Conservation (phyloP, 2,329 filamentous ascomycete species). For the Fusarium sp. region DNA sequence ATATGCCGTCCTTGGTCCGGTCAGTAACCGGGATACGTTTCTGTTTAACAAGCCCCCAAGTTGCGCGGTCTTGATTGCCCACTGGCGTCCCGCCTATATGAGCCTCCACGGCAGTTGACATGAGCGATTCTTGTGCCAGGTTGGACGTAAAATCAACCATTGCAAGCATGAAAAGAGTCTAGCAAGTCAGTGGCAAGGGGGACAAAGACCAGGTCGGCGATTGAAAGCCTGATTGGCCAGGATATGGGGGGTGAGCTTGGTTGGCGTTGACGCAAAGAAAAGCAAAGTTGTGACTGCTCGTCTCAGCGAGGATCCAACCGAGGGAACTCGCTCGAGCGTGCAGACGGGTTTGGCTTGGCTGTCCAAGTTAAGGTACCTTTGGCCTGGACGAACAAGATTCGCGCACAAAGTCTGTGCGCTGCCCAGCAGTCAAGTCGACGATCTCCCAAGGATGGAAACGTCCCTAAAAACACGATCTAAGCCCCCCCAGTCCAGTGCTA, state of each 20-base stretch:
- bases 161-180: conserved; percentile 15
- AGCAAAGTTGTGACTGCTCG: conserved; percentile 43
- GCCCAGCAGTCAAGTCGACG: conserved; percentile 15
- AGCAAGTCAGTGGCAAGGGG: conserved; percentile 28
- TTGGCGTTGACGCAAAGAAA: conserved; percentile 35
- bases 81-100: neutral
- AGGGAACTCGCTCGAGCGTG: conserved; percentile 16
- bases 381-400: conserved; percentile 11
- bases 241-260: conserved; percentile 12
- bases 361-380: conserved; percentile 13
- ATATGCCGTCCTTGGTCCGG: conserved; percentile 8
- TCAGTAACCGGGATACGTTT: conserved; percentile 3
- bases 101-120: conserved; percentile 6
- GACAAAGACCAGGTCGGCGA: conserved; percentile 25
- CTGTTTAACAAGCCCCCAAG: neutral
- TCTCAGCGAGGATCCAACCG: conserved; percentile 19
- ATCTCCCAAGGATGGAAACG: conserved; percentile 38
- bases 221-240: conserved; percentile 18
- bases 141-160: conserved; percentile 17
- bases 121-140: conserved; percentile 8
- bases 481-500: conserved; percentile 32
- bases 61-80: neutral
- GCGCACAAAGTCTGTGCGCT: conserved; percentile 24
- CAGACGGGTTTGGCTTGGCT: conserved; percentile 16
- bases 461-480: conserved; percentile 36